phyloP scores from a whole-genome alignment of 2,329 filamentous ascomycete species.

The Emergomyces orientalis region DNA sequence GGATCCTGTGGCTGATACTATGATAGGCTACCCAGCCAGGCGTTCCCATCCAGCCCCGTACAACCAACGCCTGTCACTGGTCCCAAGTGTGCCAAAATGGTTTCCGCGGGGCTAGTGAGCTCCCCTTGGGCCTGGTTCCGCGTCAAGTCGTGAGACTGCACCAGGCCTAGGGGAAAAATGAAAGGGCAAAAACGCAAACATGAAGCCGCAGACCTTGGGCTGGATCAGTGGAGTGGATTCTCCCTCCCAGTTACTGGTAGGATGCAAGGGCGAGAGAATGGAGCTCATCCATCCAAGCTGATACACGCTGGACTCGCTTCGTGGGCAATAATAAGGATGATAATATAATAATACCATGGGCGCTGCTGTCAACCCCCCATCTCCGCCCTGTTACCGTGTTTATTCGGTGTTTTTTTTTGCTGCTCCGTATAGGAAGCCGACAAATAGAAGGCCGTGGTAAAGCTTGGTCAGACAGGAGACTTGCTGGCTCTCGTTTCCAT shows the following conservation, averaged over 20 bases:
- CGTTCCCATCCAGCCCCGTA: not conserved
- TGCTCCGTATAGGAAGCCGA: not conserved
- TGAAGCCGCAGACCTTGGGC: not conserved
- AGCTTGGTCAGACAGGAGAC: not conserved
- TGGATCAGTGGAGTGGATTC: not conserved
- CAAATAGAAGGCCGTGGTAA: not conserved
- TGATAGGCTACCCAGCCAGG: not conserved
- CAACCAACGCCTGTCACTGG: not conserved
- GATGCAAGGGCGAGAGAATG: not conserved
- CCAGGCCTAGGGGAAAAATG: not conserved
- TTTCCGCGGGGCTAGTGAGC: not conserved
- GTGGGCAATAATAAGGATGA: not conserved
- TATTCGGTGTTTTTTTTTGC: not conserved
- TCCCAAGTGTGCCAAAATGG: not conserved
- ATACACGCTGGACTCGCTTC: constrained; percentile 1
- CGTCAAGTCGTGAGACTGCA: not conserved
- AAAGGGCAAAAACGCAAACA: not conserved
- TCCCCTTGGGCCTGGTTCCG: not conserved
- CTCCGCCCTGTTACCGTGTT: not conserved
- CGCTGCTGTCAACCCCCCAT: not conserved
- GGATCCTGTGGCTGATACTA: not conserved
- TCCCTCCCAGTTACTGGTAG: too few species aligned
- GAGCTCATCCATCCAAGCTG: not conserved
- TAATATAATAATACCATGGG: not conserved
- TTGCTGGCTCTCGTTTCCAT: not conserved